Base-by-base conservation (phyloP, 805 yeast genomes). In the Schwanniomyces occidentalis region DNA sequence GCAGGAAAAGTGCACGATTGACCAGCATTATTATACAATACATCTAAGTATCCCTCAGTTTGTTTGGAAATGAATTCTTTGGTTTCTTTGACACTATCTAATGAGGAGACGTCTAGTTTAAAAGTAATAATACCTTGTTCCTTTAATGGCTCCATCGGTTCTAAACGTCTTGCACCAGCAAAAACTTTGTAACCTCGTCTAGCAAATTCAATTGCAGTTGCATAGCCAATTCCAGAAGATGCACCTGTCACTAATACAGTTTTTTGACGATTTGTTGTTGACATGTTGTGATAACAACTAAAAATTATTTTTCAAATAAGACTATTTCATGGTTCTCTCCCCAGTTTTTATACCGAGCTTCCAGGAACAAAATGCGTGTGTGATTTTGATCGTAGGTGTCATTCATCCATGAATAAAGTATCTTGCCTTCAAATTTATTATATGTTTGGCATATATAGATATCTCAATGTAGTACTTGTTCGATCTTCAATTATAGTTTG, bases 21-120 rank as follows among this genome's bases (percentile, higher is more conserved):
- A 12, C 90, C 90, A 1, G 95, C 95, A 54, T 85, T 85, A 56
- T 85, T 85, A 61, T 69, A 83, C 34, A 85, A 56, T 7, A 81
- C 46, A 47, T 84, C 87, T 37, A 83, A 54, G 32, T 69, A 65
- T 1, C 73, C 74, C 23, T 71, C 75, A 7, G 71, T 65, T 24
- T 71, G 65, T 2, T 48, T 44, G 0, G 46, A 38, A n/a, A 82
- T 64, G 16, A 60, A 58, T 12, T 67, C 49, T 36, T 69, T 72
- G 18, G 78, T 68, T 10, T 60, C 44, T 5, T 45, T 15, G 26
- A 82, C 75, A 19, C 78, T 74, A 22, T 71, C 75, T 2, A 52
- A 32, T 4, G 75, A 64, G 0, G 82, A 56, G 16, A 85, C 85
- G 48, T 85, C 95, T 35, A 84, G 58, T 26, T 61, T 40, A 20